A percentile compares a stretch with the other conserved stretches of the same genome.
phyloP scores from a whole-genome alignment of 768 basidiomycete species.

The Russula emetica region DNA sequence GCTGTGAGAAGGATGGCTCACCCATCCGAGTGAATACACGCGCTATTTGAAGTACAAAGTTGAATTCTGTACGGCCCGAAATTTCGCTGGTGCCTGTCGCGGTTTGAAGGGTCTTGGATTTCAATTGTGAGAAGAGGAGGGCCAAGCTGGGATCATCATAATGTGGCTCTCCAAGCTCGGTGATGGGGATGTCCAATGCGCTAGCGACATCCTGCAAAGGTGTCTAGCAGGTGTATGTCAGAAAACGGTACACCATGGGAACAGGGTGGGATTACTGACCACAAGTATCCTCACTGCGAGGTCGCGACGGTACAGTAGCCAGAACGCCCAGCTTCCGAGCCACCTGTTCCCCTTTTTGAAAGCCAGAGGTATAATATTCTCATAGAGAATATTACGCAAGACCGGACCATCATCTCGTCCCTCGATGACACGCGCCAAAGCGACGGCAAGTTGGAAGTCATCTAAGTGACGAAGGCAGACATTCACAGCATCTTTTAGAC shows the following conservation, averaged over 20 bases:
- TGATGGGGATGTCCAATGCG: slow-evolving; percentile 49
- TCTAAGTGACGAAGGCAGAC: slow-evolving; percentile 83
- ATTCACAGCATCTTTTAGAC: slow-evolving; percentile 85
- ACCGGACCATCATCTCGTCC: slow-evolving; percentile 78
- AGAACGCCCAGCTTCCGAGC: slow-evolving; percentile 95
- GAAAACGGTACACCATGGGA: neutral
- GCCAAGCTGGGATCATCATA: slow-evolving; percentile 95
- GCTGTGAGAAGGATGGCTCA: slow-evolving; percentile 35
- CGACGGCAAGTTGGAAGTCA: slow-evolving; percentile 88
- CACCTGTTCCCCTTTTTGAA: slow-evolving; percentile 87
- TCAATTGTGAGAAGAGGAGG: slow-evolving; percentile 83
- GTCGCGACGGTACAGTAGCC: slow-evolving; percentile 85
- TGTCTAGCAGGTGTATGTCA: slow-evolving; percentile 45
- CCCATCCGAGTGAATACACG: slow-evolving; percentile 95
- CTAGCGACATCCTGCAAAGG: slow-evolving; percentile 70
- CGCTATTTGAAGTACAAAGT: slow-evolving; percentile 92
- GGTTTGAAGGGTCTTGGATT: slow-evolving; percentile 87
- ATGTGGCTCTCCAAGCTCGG: slow-evolving; percentile 74
- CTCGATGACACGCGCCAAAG: slow-evolving; percentile 81
- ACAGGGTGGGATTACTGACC: slow-evolving; percentile 44
- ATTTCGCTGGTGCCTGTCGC: slow-evolving; percentile 92
- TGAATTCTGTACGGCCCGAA: slow-evolving; percentile 83
- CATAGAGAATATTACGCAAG: slow-evolving; percentile 62
- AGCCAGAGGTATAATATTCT: slow-evolving; percentile 75
- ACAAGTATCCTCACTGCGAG: slow-evolving; percentile 85